Percentiles rank a stretch among this genome's conserved stretches.
phyloP scores from a whole-genome alignment of 257 asterid species.

The Solanum bulbocastanum region DNA sequence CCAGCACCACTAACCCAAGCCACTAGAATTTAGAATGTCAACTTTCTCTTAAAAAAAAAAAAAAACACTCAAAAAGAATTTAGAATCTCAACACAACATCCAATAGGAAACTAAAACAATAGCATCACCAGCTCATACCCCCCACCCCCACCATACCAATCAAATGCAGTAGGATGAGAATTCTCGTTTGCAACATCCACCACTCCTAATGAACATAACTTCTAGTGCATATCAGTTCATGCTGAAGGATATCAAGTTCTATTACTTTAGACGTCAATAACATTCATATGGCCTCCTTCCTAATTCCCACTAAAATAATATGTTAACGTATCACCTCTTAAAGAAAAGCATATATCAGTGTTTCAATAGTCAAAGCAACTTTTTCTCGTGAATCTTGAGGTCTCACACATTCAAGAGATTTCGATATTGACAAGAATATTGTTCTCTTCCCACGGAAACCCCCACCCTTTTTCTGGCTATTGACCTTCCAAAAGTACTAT shows the following conservation, averaged over 20 bases:
- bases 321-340: not conserved
- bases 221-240: not conserved
- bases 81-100: not conserved
- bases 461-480: not conserved
- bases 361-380: not conserved
- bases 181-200: not conserved
- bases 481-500: not conserved
- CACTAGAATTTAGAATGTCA: not conserved
- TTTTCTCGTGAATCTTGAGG: not conserved
- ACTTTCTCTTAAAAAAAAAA: not conserved
- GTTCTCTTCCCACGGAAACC: not conserved
- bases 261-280: not conserved
- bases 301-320: not conserved
- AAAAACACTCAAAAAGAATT: not conserved
- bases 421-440: not conserved
- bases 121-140: not conserved
- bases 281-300: not conserved
- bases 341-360: not conserved
- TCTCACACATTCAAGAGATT: not conserved
- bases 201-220: not conserved
- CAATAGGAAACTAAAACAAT: not conserved
- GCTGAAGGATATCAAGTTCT: not conserved
- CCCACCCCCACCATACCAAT: not conserved
- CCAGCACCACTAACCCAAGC: not conserved
- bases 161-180: not conserved